Evolutionary conservation across 2,329 filamentous ascomycete species (phyloP).

Genomic region (Alternaria hordeiaustralica): DNA sequence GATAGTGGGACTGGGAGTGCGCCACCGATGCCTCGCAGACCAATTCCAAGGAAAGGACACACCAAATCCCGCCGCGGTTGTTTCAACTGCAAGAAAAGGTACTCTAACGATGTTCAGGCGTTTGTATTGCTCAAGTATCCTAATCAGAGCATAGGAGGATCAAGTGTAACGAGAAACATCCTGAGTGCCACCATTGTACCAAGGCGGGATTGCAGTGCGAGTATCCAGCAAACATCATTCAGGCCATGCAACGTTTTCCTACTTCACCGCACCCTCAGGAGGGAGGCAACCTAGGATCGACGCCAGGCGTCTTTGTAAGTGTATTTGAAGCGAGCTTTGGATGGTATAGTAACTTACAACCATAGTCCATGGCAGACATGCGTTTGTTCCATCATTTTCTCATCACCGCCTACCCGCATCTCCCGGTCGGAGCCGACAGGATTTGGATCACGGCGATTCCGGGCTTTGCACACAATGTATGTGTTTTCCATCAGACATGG

Average conservation of each 20-base stretch:
- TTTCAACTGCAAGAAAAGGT: conserved; percentile 65
- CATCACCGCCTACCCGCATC: conserved; percentile 66
- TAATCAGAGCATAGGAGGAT: conserved; percentile 60
- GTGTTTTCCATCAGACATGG: conserved; percentile 24
- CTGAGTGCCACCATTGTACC: conserved; percentile 67
- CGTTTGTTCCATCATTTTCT: conserved; percentile 73
- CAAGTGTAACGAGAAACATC: conserved; percentile 72
- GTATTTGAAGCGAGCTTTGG: conserved; percentile 4
- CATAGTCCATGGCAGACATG: conserved; percentile 63
- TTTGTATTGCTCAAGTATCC: background rate
- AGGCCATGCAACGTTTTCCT: conserved; percentile 30
- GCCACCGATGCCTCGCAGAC: conserved; percentile 40
- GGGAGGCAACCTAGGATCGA: conserved; percentile 38
- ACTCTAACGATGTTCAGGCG: background rate
- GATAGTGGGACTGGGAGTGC: conserved; percentile 26
- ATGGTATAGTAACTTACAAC: conserved; percentile 18
- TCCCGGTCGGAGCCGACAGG: conserved; percentile 69
- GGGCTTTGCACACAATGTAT: conserved; percentile 69
- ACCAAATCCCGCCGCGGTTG: conserved; percentile 71
- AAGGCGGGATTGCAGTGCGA: conserved; percentile 69
- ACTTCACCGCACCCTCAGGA: conserved; percentile 34
- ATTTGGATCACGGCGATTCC: conserved; percentile 73
- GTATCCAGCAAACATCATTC: conserved; percentile 60
- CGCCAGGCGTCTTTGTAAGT: conserved; percentile 44
- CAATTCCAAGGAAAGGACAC: conserved; percentile 62